Conservation (phyloP, 805 yeast species). For the Kregervanrija fluxuum region DNA sequence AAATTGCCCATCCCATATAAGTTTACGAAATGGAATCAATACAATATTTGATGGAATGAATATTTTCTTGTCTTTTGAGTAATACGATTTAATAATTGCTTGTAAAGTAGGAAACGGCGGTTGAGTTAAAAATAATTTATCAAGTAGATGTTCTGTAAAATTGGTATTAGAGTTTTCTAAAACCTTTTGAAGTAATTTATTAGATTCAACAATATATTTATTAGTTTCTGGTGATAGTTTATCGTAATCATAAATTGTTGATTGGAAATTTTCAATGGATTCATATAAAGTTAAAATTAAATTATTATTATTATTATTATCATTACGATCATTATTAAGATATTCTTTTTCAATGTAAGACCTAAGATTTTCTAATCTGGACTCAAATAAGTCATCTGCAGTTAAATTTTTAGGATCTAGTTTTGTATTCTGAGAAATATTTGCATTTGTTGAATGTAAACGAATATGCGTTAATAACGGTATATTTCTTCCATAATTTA, state of each 20-base stretch:
- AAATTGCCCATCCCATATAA: slow-evolving; percentile 53
- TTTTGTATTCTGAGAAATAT: too few species aligned
- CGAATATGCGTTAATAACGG: too few species aligned
- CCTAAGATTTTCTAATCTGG: slow-evolving; percentile 7
- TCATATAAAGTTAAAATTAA: slow-evolving; percentile 8
- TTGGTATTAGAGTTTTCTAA: slow-evolving; percentile 13
- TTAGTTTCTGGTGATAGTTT: slow-evolving; percentile 16
- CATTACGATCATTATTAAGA: not conserved
- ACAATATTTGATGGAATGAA: slow-evolving; percentile 34
- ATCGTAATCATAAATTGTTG: slow-evolving; percentile 16
- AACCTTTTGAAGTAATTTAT: slow-evolving; percentile 13
- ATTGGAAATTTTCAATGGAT: slow-evolving; percentile 21
- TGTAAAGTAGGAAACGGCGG: slow-evolving; percentile 21
- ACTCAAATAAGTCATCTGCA: slow-evolving; percentile 7
- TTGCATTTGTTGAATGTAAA: slow-evolving; percentile 7
- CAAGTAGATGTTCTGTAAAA: slow-evolving; percentile 15
- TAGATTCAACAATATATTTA: slow-evolving; percentile 16
- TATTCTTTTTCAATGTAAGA: slow-evolving; percentile 7
- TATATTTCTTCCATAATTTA: too few species aligned
- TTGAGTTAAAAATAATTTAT: slow-evolving; percentile 16
- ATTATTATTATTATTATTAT: not conserved
- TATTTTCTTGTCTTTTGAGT: slow-evolving; percentile 13
- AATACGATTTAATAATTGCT: slow-evolving; percentile 20
- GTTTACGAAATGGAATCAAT: slow-evolving; percentile 55
- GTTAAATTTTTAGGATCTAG: not conserved